These are phyloP conservation scores for Apiotrichum domesticum DNA, from an alignment of 1,284 basidiomycete genomes.

Conservation along the genomic window DNA sequence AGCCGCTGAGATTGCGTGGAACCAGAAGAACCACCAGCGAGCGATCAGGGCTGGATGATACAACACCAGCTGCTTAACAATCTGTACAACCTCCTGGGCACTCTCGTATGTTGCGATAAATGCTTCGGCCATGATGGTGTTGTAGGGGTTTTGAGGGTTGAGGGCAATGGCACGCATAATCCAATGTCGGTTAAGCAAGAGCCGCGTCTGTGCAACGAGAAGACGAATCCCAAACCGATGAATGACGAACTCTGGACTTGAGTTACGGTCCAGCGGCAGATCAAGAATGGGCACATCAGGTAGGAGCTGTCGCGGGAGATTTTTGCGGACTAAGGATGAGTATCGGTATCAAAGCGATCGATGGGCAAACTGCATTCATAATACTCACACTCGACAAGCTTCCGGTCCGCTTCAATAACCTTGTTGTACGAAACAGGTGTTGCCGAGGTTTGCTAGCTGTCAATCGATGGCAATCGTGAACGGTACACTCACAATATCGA, in stretches of 20 bases:
- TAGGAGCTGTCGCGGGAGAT: slow-evolving; percentile 33
- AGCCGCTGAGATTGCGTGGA: slow-evolving; percentile 43
- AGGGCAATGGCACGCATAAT: slow-evolving; percentile 41
- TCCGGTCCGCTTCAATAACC: slow-evolving; percentile 35
- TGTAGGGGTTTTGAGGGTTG: slow-evolving; percentile 30
- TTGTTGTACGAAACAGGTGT: slow-evolving; percentile 29
- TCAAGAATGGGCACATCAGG: slow-evolving; percentile 32
- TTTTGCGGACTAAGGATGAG: slow-evolving; percentile 27
- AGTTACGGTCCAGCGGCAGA: slow-evolving; percentile 33
- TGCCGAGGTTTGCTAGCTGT: slow-evolving; percentile 38
- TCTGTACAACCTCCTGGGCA: slow-evolving; percentile 42
- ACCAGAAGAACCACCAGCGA: slow-evolving; percentile 46
- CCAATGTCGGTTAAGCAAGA: slow-evolving; percentile 41
- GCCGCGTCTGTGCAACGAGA: slow-evolving; percentile 37
- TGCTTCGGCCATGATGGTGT: slow-evolving; percentile 27
- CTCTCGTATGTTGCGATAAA: slow-evolving; percentile 42
- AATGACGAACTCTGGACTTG: slow-evolving; percentile 41
- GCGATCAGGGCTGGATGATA: slow-evolving; percentile 43
- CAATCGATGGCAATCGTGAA: no score
- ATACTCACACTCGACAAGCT: slow-evolving; percentile 36
- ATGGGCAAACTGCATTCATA: no score
- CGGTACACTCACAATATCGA: slow-evolving; percentile 32
- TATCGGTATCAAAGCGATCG: no score
- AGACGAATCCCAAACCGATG: slow-evolving; percentile 44
- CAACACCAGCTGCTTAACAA: slow-evolving; percentile 42